Percentiles rank a stretch among this genome's conserved stretches.
Conservation (phyloP, 164 flowering plant species). For the Pachysandra terminalis region DNA sequence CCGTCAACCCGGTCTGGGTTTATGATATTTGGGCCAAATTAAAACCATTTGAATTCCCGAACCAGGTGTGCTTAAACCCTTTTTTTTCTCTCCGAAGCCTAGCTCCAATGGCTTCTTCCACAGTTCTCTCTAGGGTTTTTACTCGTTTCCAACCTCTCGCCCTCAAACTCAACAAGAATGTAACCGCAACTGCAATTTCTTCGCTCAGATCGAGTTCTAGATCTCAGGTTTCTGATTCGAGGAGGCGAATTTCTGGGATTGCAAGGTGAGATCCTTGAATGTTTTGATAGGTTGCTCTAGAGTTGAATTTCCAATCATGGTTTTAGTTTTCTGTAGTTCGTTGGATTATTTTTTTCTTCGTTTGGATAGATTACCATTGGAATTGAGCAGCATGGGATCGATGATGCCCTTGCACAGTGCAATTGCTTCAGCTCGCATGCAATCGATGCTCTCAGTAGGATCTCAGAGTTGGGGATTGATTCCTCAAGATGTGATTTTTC, state of each 20-base stretch:
- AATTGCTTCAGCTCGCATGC: slow-evolving; percentile 52
- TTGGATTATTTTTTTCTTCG: not conserved
- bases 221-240: slow-evolving; percentile 20
- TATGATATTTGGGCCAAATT: not conserved
- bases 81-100: not conserved
- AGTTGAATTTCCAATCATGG: not conserved
- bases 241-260: slow-evolving; percentile 24
- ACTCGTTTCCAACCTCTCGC: slow-evolving; percentile 26
- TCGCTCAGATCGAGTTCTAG: slow-evolving; percentile 16
- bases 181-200: slow-evolving; percentile 13
- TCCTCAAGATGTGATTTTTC: slow-evolving; percentile 51
- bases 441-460: slow-evolving; percentile 46
- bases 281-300: no score
- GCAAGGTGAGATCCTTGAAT: slow-evolving; percentile 27
- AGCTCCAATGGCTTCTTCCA: slow-evolving; percentile 20
- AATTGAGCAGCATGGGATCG: slow-evolving; percentile 37
- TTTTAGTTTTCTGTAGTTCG: not conserved
- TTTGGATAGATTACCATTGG: slow-evolving; percentile 45
- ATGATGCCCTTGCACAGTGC: slow-evolving; percentile 71
- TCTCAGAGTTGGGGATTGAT: slow-evolving; percentile 63
- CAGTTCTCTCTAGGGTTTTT: slow-evolving; percentile 28
- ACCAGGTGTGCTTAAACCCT: not conserved
- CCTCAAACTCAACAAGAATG: slow-evolving; percentile 14
- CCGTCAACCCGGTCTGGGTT: not conserved
- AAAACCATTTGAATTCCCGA: not conserved